Evolutionary conservation across 306 rosid species (phyloP).

Genomic region (Prunus campanulata): DNA sequence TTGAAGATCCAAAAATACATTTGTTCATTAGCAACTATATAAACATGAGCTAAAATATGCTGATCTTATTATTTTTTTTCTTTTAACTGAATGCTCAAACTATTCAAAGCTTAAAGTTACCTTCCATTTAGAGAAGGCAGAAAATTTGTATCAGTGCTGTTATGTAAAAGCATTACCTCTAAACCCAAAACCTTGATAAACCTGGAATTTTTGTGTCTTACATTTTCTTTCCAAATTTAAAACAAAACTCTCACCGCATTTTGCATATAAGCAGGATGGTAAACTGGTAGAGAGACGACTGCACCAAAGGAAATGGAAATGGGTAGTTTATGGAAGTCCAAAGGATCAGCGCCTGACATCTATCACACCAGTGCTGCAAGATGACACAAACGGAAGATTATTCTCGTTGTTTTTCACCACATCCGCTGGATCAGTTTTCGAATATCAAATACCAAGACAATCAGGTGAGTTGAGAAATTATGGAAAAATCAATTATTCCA

Average conservation of each 20-base stretch:
- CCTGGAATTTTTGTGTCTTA: neutral
- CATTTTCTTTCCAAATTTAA: neutral
- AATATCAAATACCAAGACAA: conserved; percentile 55
- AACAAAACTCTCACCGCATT: neutral
- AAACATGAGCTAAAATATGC: too few relatives aligned
- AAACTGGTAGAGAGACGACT: conserved; percentile 77
- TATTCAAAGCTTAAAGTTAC: neutral
- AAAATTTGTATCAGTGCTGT: neutral
- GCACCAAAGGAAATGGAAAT: conserved; percentile 91
- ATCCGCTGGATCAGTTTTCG: conserved; percentile 66
- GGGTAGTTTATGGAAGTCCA: conserved; percentile 84
- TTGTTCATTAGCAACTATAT: neutral
- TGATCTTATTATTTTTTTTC: neutral
- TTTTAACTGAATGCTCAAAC: neutral
- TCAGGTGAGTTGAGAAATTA: conserved; percentile 45
- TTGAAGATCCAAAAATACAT: neutral
- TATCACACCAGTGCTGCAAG: conserved; percentile 49
- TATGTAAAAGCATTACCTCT: neutral
- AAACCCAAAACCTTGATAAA: neutral
- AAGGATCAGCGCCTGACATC: conserved; percentile 65
- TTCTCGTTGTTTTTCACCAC: conserved; percentile 71
- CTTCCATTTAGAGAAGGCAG: neutral
- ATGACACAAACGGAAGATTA: conserved; percentile 50
- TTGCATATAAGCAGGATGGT: conserved; percentile 53
- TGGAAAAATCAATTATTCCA: neutral